Evolutionary conservation across 345 rosid species (phyloP), one percentile per base, ranked within the genome.

Genomic region (Erodium maritimum): DNA sequence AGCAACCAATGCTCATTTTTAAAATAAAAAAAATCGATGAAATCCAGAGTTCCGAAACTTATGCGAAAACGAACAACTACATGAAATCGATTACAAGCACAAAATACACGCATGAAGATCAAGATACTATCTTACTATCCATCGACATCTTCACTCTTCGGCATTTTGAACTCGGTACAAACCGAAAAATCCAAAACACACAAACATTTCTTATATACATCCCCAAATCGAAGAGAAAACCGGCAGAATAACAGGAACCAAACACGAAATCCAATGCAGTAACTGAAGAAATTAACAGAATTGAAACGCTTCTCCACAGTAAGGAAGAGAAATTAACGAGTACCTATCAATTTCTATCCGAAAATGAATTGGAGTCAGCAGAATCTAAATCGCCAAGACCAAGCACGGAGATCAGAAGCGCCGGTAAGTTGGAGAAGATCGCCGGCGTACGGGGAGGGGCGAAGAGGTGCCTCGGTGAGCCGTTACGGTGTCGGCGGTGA

Each of bases 401-500:
- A 25, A 17, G 5, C 21, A 19, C 23, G 33, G 54, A 67, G 57
- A 59, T 61, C 75, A 23, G 52, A 14, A 21, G 25, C 33, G 17
- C 22, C 61, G 57, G 60, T 65, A 0, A 34, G 55, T 17, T 18
- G 18, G 58, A 20, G 25, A 45, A 23, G 67, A 67, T 58, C 62
- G 56, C 33, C 62, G 54, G 65, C 10, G 34, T n/a, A 66, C 33
- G 20, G 55, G 14, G 0, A 21, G 55, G 14, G 55, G 53, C 71
- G 72, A 10, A 42, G 48, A 54, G 62, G 60, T 67, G 70, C 52
- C 65, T 61, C 63, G 55, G 75, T 62, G 54, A 80, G 72, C 80
- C 77, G 67, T 78, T 77, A 50, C 70, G 64, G 71, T 58, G 74
- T 66, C 80, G 80, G 74, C 75, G 68, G 71, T 33, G 57, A 51